Base-by-base conservation (phyloP, 176 grass and related monocot genomes). In the Cenchrus purpureus region DNA sequence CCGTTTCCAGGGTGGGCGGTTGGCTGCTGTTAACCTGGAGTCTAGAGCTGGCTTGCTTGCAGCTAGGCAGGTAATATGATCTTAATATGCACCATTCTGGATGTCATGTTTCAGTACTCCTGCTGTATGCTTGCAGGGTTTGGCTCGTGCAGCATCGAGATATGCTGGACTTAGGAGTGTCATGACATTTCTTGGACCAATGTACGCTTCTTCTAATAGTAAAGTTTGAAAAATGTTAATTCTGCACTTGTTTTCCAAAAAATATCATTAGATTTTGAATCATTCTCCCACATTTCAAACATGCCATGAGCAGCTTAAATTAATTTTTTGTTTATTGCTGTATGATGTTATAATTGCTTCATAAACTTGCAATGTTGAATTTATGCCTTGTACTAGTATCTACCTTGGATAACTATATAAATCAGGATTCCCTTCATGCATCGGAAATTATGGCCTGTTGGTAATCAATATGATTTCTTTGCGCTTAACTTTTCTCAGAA, bases 121-220 rank as follows among this genome's bases (percentile, higher is more conserved):
- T 74, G 82, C 87, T 85, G 80, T 83, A 64, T 69, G 15, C 79
- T 79, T 84, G 61, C 76, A 98, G 97, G 93, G 93, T 76, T 84
- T 98, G 84, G 82, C 88, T 83, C 90, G 68, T 77, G 97, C 97
- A 67, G 88, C 93, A 19, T 87, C 91, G 25, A 89, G 79, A 80
- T 98, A 98, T 89, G 86, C 84, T 55, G 91, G 91, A 59, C 90
- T 98, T 72, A 89, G 88, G 85, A 98, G 89, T 85, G 16, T 95
- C 57, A 91, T 98, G 93, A 91, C 87, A 73, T 77, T 98, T 75
- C 77, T 98, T 86, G 97, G 97, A 86, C 93, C 93, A 68, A 66
- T 95, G 97, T 95, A 95, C 82, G 83, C 55, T 83, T 49, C 83
- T 88, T 58, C 37, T 77, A 84, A 65, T 69, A 83, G 67, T 68